These are phyloP conservation scores for Ustilago trichophora DNA, from an alignment of 1,284 basidiomycete genomes.

Conservation along the genomic window DNA sequence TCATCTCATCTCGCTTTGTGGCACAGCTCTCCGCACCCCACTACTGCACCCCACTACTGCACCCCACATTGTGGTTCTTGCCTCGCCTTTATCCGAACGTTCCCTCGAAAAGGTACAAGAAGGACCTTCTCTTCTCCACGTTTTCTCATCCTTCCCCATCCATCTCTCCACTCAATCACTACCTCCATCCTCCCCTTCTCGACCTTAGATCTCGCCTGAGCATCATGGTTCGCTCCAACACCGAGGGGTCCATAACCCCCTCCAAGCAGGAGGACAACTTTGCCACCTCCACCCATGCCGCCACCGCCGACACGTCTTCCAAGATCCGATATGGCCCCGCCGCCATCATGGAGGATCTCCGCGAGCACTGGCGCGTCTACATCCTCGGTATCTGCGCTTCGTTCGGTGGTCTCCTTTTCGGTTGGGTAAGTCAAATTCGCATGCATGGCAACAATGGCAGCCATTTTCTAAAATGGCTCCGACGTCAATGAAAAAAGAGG, in stretches of 20 bases:
- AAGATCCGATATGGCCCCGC: conserved; percentile 8
- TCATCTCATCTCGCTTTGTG: too few species aligned
- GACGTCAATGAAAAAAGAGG: too few species aligned
- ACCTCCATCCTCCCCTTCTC: background rate
- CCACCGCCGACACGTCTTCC: conserved; percentile 7
- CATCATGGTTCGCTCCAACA: conserved; percentile 17
- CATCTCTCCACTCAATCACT: background rate
- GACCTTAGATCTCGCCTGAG: background rate
- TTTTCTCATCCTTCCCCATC: background rate
- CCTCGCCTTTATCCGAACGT: background rate
- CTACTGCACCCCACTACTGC: background rate
- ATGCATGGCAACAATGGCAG: too few species aligned
- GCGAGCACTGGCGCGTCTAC: conserved; percentile 42
- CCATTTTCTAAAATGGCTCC: too few species aligned
- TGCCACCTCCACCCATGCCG: conserved; percentile 1
- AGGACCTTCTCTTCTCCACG: background rate
- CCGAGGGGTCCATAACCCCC: conserved; percentile 24
- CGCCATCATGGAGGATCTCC: conserved; percentile 25
- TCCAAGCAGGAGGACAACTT: conserved; percentile 31
- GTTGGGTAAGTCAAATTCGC: too few species aligned
- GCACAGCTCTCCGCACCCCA: too few species aligned
- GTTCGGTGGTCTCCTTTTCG: conserved; percentile 42
- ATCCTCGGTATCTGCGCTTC: conserved; percentile 33
- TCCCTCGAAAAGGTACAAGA: conserved; percentile 11
- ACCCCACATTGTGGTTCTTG: background rate